Conservation (phyloP, 306 rosid genomes). For the Quercus berberidifolia region DNA sequence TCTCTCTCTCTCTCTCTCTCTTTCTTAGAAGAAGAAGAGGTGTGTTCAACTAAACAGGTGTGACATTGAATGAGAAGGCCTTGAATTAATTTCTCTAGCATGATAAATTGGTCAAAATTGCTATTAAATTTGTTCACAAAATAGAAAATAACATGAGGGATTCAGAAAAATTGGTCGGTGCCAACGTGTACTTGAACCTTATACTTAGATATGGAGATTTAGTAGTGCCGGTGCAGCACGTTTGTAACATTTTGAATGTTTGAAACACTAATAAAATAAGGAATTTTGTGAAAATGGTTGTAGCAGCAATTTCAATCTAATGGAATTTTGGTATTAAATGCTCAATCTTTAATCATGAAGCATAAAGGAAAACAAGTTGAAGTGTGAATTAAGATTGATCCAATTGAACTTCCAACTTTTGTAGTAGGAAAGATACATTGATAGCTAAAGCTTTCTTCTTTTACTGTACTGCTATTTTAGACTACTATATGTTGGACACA, state of each 20-base stretch:
- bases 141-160: not conserved
- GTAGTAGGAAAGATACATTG: too few species aligned
- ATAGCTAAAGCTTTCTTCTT: too few species aligned
- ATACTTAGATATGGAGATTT: not conserved
- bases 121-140: not conserved
- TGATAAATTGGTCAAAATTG: not conserved
- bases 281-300: too few species aligned
- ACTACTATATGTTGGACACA: not conserved
- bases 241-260: not conserved
- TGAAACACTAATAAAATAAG: too few species aligned
- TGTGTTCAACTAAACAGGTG: not conserved
- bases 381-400: too few species aligned
- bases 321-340: too few species aligned
- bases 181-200: not conserved
- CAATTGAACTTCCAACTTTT: too few species aligned
- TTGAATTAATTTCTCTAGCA: not conserved
- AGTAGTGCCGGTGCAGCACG: not conserved
- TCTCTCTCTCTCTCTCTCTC: not conserved
- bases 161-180: not conserved
- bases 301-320: too few species aligned
- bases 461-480: not conserved
- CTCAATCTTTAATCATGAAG: too few species aligned
- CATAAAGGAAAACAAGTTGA: too few species aligned
- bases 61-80: not conserved
- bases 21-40: not conserved